Percentiles rank a stretch among this genome's conserved stretches.
These are phyloP conservation scores for Suhomyces sp. DNA, from an alignment of 805 yeast genomes.

Conservation along the genomic window DNA sequence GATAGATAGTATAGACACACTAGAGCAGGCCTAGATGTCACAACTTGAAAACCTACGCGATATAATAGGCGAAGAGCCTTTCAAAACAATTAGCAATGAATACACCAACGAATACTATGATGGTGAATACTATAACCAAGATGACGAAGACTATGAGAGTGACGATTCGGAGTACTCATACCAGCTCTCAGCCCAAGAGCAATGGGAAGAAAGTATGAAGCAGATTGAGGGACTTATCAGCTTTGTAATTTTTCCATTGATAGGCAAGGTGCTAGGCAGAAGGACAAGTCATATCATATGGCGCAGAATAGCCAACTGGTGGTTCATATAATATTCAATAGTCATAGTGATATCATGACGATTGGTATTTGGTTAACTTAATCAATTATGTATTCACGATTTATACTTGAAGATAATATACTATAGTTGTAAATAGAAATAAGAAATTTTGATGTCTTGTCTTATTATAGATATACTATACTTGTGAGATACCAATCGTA, in stretches of 20 bases:
- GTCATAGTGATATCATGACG: no score
- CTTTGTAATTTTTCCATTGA: slow-evolving; percentile 59
- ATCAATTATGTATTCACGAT: background rate
- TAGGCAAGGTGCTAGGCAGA: slow-evolving; percentile 69
- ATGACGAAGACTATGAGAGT: slow-evolving; percentile 10
- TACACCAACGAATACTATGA: slow-evolving; percentile 7
- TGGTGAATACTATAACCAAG: slow-evolving; percentile 8
- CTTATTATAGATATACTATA: background rate
- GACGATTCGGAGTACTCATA: slow-evolving; percentile 15
- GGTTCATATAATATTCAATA: slow-evolving; percentile 23
- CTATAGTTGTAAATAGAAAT: background rate
- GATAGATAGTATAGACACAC: background rate
- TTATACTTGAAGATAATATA: background rate
- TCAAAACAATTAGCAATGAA: background rate
- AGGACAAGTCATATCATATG: slow-evolving; percentile 39
- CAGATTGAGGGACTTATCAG: slow-evolving; percentile 59
- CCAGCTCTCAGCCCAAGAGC: slow-evolving; percentile 54
- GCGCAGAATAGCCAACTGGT: slow-evolving; percentile 36
- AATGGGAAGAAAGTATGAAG: slow-evolving; percentile 68
- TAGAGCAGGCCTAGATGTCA: slow-evolving; percentile 2
- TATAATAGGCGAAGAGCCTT: slow-evolving; percentile 3
- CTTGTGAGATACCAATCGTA: background rate
- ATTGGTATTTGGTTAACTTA: no score
- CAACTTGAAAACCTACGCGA: slow-evolving; percentile 6
- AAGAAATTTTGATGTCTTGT: background rate